A percentile compares a stretch with the other conserved stretches of the same genome.
These are phyloP conservation scores for Orbilia brochopaga DNA, from an alignment of 2,329 filamentous ascomycete species.

Conservation along the genomic window DNA sequence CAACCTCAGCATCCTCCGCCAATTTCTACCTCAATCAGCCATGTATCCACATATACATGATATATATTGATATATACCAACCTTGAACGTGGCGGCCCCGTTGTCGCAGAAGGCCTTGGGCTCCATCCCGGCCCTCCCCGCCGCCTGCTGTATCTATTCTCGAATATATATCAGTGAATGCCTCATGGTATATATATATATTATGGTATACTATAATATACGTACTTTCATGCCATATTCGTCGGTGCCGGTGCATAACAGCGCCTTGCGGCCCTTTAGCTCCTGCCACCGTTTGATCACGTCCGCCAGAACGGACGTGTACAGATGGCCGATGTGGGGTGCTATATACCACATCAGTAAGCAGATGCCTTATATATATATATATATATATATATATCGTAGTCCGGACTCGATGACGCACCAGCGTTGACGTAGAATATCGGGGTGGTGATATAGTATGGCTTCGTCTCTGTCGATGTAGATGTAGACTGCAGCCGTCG, in stretches of 20 bases:
- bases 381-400: too few relatives aligned
- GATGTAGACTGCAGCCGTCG: constrained; percentile 25
- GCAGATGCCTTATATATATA: not conserved
- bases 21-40: constrained; percentile 63
- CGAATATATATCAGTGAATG: too few relatives aligned
- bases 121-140: constrained; percentile 68
- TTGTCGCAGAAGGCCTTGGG: constrained; percentile 88
- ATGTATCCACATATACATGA: not conserved
- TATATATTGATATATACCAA: constrained; percentile 53
- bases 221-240: constrained; percentile 90
- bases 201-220: constrained; percentile 31
- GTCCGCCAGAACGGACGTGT: constrained; percentile 88
- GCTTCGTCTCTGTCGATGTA: constrained; percentile 65
- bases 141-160: constrained; percentile 77
- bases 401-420: too few relatives aligned
- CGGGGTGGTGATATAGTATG: constrained; percentile 92
- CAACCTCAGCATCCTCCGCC: constrained; percentile 71
- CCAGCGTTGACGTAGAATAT: constrained; percentile 99
- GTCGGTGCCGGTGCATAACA: constrained; percentile 89
- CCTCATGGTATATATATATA: not conserved
- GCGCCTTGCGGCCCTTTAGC: constrained; percentile 72
- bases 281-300: constrained; percentile 90
- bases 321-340: constrained; percentile 93
- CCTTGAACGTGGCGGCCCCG: constrained; percentile 78
- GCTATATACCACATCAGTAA: constrained; percentile 62